Percentiles rank a stretch among this genome's conserved stretches.
Conservation (phyloP, 164 flowering plant species). For the Vitis cinerea region DNA sequence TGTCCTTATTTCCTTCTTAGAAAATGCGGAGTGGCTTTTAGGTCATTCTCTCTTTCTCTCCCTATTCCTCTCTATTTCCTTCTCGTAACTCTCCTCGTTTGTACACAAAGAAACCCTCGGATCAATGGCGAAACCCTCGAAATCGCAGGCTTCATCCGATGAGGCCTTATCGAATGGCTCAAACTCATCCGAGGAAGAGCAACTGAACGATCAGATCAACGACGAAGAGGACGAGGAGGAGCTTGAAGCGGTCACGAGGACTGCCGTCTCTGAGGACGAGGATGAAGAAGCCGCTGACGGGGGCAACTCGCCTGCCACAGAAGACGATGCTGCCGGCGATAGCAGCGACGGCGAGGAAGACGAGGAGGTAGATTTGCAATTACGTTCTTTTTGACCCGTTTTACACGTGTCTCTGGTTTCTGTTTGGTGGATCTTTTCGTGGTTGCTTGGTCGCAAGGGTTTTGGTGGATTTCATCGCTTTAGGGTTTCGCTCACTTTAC, state of each 20-base stretch:
- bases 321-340: constrained; percentile 21
- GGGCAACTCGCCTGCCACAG: constrained; percentile 14
- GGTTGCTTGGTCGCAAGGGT: neutral
- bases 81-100: too few relatives aligned
- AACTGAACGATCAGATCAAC: constrained; percentile 42
- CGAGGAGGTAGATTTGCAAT: constrained; percentile 35
- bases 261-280: constrained; percentile 58
- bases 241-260: constrained; percentile 78
- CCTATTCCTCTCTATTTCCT: neutral
- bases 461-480: neutral
- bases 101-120: constrained; percentile 20
- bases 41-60: neutral
- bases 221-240: constrained; percentile 83
- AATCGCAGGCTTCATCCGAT: constrained; percentile 45
- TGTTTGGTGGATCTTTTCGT: constrained; percentile 4
- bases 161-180: constrained; percentile 46
- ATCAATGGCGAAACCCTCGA: constrained; percentile 53
- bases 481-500: neutral
- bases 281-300: constrained; percentile 26
- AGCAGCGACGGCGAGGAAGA: constrained; percentile 28
- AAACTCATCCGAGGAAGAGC: constrained; percentile 63
- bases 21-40: neutral
- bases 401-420: neutral
- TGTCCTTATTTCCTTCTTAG: too few relatives aligned
- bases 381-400: neutral